phyloP scores from a whole-genome alignment of 2,329 filamentous ascomycete genomes.

The Colletotrichum navitas region DNA sequence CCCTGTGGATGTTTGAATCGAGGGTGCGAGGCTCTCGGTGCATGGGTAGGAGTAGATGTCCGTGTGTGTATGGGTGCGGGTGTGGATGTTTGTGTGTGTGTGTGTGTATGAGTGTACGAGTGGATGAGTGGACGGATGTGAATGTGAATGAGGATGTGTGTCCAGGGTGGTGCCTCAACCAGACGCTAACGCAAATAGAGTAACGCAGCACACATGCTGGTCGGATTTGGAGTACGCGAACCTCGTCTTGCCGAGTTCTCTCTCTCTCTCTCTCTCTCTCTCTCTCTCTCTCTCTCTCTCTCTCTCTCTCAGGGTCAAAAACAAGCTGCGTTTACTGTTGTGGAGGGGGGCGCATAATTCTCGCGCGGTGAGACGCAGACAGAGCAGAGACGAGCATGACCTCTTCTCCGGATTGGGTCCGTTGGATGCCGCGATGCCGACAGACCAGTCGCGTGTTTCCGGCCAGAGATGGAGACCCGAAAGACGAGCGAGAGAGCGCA shows the following conservation, averaged over 20 bases:
- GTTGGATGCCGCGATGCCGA: constrained; percentile 29
- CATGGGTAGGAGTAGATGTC: neutral
- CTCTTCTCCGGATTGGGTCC: neutral
- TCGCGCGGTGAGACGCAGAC: neutral
- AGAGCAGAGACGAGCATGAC: neutral
- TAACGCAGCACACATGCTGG: neutral
- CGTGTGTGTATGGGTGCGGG: neutral
- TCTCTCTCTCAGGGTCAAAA: neutral
- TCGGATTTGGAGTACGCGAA: neutral
- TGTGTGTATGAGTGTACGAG: too few relatives aligned
- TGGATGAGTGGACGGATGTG: neutral
- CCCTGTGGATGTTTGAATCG: neutral
- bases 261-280: neutral
- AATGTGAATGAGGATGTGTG: neutral
- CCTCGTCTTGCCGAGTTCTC: neutral
- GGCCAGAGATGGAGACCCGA: constrained; percentile 19
- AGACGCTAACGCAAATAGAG: neutral
- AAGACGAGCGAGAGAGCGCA: constrained; percentile 7
- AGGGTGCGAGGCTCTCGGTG: constrained; percentile 2
- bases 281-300: too few relatives aligned
- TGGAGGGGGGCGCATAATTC: neutral
- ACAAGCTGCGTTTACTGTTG: neutral
- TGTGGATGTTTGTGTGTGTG: too few relatives aligned
- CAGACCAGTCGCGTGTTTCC: constrained; percentile 30
- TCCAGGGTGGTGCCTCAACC: neutral